Conservation (phyloP, 1,139 yeast genomes). For the Arxiozyma heterogenica region DNA sequence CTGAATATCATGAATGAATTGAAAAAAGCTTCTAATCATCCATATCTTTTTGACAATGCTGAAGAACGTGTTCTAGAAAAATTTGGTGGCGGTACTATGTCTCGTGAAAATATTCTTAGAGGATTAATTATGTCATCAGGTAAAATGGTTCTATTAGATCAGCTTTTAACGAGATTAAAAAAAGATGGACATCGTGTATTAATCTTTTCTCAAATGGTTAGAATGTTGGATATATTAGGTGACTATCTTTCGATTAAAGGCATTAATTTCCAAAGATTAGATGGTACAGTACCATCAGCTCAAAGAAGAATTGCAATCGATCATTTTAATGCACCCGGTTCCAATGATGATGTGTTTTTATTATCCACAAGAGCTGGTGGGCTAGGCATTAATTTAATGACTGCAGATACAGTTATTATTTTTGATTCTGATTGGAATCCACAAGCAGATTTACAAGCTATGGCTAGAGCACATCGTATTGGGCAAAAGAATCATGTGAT, state of each 20-base stretch:
- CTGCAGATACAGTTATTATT: constrained; percentile 95
- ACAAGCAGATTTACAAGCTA: constrained; percentile 96
- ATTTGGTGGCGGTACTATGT: constrained; percentile 45
- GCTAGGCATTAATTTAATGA: constrained; percentile 93
- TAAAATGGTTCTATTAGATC: constrained; percentile 91
- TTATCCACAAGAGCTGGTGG: constrained; percentile 98
- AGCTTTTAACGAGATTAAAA: constrained; percentile 68
- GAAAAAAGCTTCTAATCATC: constrained; percentile 95
- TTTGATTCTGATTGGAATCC: constrained; percentile 99
- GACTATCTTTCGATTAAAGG: constrained; percentile 88
- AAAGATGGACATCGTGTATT: constrained; percentile 95
- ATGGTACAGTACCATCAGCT: constrained; percentile 93
- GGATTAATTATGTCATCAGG: constrained; percentile 98
- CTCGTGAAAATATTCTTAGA: constrained; percentile 72
- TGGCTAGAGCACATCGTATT: constrained; percentile 99
- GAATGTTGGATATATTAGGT: constrained; percentile 90
- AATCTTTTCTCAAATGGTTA: constrained; percentile 93
- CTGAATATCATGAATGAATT: constrained; percentile 90
- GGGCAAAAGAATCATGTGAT: constrained; percentile 97
- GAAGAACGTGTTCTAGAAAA: constrained; percentile 72
- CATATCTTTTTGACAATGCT: constrained; percentile 88
- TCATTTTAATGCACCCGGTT: constrained; percentile 90
- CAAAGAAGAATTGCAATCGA: constrained; percentile 92
- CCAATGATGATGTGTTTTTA: constrained; percentile 84
- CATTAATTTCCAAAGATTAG: constrained; percentile 83